A percentile compares a stretch with the other conserved stretches of the same genome.
Evolutionary conservation across 495 filamentous ascomycete species (phyloP).

Genomic region (Lasiosphaeris hirsuta): DNA sequence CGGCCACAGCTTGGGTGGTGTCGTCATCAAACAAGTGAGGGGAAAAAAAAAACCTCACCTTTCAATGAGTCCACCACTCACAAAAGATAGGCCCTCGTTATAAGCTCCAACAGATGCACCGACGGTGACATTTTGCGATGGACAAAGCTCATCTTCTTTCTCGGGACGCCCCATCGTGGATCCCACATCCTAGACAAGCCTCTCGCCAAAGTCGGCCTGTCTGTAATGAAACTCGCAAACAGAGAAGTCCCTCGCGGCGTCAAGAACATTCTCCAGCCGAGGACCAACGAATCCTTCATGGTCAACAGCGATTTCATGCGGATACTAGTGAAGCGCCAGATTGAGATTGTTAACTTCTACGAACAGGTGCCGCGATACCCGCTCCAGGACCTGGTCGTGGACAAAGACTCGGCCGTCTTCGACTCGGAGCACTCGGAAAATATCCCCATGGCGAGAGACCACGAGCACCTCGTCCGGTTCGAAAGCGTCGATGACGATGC

Average conservation of each 20-base stretch:
- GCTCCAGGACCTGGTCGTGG: conserved; percentile 13
- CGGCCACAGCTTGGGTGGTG: conserved; percentile 19
- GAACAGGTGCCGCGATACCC: conserved; percentile 8
- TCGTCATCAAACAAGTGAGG: conserved; percentile 8
- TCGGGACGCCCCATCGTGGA: conserved; percentile 9
- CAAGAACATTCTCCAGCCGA: conserved; percentile 7
- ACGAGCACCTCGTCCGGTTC: conserved; percentile 11
- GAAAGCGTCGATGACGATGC: conserved; percentile 8
- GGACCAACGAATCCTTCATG: conserved; percentile 9
- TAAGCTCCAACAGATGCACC: not conserved
- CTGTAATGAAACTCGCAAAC: conserved; percentile 13
- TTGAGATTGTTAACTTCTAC: conserved; percentile 13
- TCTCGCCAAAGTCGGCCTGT: conserved; percentile 6
- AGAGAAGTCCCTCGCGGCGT: conserved; percentile 5
- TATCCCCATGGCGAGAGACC: conserved; percentile 9
- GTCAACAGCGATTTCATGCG: conserved; percentile 12
- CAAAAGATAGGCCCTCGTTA: conserved; percentile 3
- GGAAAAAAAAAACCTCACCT: not conserved
- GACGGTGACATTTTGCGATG: not conserved
- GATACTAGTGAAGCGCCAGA: conserved; percentile 9
- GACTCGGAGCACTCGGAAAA: conserved; percentile 11
- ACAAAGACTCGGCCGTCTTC: conserved; percentile 10
- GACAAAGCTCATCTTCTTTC: conserved; percentile 12
- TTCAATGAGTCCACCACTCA: not conserved
- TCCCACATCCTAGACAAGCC: conserved; percentile 8